Conservation (phyloP, 768 basidiomycete genomes). For the Pseudohyphozyma bogoriensis region DNA sequence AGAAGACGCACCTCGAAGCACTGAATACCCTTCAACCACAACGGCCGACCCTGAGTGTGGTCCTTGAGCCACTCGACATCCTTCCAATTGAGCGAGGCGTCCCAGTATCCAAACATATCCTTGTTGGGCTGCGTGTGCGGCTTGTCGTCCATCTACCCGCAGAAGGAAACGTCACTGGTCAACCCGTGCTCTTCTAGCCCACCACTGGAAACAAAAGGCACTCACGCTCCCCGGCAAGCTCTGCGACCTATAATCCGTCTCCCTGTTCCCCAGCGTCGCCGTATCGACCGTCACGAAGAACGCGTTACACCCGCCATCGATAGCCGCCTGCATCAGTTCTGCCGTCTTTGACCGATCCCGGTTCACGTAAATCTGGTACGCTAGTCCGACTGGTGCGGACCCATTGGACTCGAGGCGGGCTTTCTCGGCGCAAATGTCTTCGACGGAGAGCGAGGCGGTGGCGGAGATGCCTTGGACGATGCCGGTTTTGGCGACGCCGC, state of each 20-base stretch:
- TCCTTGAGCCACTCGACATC: conserved; percentile 3
- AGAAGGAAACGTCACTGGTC: too few relatives aligned
- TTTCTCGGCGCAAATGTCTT: too few relatives aligned
- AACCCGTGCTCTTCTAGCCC: too few relatives aligned
- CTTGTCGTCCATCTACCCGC: too few relatives aligned
- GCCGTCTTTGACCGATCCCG: conserved; percentile 15
- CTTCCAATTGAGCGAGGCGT: conserved; percentile 10
- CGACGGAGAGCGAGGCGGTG: neutral
- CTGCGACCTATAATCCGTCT: conserved; percentile 7
- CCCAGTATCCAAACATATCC: neutral
- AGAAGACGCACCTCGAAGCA: neutral
- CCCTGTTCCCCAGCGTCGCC: conserved; percentile 32
- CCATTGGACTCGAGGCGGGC: neutral
- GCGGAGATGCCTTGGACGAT: conserved; percentile 3
- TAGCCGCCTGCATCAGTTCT: conserved; percentile 9
- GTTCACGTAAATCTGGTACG: conserved; percentile 27
- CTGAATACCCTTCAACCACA: neutral
- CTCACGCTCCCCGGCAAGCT: too few relatives aligned
- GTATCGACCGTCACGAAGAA: conserved; percentile 40
- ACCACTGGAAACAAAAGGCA: too few relatives aligned
- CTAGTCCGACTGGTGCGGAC: neutral
- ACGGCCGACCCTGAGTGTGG: neutral
- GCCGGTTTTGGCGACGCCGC: neutral
- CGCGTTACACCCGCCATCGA: conserved; percentile 30
- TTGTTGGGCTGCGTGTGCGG: too few relatives aligned